Evolutionary conservation across 140 eudicot species (phyloP), one percentile per base, ranked within the genome.

Genomic region (Cichorium intybus): DNA sequence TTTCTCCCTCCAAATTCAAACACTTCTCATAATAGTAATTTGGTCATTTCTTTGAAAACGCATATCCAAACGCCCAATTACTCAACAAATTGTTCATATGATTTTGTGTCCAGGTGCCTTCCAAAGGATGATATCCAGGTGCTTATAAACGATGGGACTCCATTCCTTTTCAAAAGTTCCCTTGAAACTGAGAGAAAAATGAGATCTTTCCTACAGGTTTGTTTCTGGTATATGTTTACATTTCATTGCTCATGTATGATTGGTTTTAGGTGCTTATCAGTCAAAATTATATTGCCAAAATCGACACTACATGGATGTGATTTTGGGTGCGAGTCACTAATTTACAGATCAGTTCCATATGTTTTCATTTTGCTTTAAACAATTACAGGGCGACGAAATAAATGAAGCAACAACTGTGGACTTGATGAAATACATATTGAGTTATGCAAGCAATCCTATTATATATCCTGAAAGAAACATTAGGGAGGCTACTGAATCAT

Each of bases 401-500:
- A 82, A 78, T 47, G 82, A 79, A 39, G 95, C 93, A 61, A 70
- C 59, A 51, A 79, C 77, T 22, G 75, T 87, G 55, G 99, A 88
- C 66, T 76, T 93, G 54, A 80, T 93, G 97, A 88, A 78, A 79
- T 93, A 83, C 70, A 56, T 93, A 63, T 70, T 88, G 64, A 93
- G 95, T 77, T 93, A 83, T 76, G 97, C 93, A 39, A 86, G 89
- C 80, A 83, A 81, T 75, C 90, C 93, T 22, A 46, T 76, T 63
- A 75, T 65, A 52, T 69, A 85, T 69, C 81, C 84, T 1, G 87
- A 80, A 77, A 72, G 68, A 35, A 75, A 56, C 24, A 77, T 68
- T 14, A 70, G 59, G 54, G 97, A 87, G 47, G 68, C 75, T 20
- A 51, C 84, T 12, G 90, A 93, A 74, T 79, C 87, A 66, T 81